Conservation (phyloP, 495 filamentous ascomycete species). For the Tuber borchii region DNA sequence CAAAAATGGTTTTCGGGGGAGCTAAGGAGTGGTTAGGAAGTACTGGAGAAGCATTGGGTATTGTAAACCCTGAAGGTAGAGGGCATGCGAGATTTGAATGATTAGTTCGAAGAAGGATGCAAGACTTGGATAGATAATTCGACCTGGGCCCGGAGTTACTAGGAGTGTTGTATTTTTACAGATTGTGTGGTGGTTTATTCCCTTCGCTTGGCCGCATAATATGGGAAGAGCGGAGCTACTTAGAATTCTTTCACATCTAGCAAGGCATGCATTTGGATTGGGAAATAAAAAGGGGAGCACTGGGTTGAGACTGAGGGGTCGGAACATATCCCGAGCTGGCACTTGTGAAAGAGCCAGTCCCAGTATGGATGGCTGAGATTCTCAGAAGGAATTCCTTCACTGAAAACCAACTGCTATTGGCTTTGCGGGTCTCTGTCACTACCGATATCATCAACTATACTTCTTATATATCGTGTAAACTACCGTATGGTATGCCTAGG, state of each 20-base stretch:
- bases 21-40: conserved; percentile 66
- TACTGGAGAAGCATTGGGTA: conserved; percentile 63
- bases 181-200: background rate
- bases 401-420: background rate
- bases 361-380: background rate
- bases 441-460: background rate
- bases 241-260: background rate
- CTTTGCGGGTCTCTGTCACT: background rate
- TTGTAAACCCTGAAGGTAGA: conserved; percentile 44
- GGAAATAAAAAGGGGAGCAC: background rate
- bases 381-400: background rate
- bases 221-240: background rate
- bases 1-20: conserved; percentile 78
- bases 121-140: background rate
- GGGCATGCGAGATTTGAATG: conserved; percentile 37
- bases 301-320: background rate
- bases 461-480: background rate
- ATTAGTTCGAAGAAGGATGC: background rate
- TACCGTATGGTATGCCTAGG: background rate
- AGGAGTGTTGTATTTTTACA: background rate
- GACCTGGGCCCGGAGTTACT: background rate
- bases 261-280: background rate
- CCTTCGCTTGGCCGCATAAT: background rate
- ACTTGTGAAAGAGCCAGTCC: background rate
- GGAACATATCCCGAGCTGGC: background rate